These are phyloP conservation scores for Panicum miliaceum DNA, from an alignment of 176 grass and related monocot genomes.

Conservation along the genomic window DNA sequence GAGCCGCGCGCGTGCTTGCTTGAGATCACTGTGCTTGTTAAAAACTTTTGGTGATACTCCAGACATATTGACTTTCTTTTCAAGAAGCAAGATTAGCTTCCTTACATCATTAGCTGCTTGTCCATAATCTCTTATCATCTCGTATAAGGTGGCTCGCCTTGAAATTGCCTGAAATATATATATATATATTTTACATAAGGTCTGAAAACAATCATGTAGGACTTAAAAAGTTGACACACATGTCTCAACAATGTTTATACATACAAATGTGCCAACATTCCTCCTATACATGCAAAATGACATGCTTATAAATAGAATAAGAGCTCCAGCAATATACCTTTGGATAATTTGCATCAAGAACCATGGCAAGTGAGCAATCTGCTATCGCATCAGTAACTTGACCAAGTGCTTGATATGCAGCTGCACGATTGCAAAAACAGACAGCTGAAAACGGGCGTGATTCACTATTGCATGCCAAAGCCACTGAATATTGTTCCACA, in stretches of 20 bases:
- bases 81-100: slow-evolving; percentile 70
- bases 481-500: slow-evolving; percentile 81
- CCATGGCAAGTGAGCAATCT: slow-evolving; percentile 96
- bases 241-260: background rate
- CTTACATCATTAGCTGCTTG: slow-evolving; percentile 84
- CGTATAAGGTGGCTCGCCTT: slow-evolving; percentile 91
- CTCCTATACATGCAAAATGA: slow-evolving; percentile 27
- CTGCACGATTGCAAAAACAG: slow-evolving; percentile 94
- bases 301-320: slow-evolving; percentile 23
- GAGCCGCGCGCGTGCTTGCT: slow-evolving; percentile 61
- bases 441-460: slow-evolving; percentile 82
- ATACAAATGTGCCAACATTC: background rate
- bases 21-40: slow-evolving; percentile 69
- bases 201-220: slow-evolving; percentile 18
- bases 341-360: slow-evolving; percentile 82
- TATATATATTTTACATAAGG: slow-evolving; percentile 41
- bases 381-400: slow-evolving; percentile 97
- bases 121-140: slow-evolving; percentile 87
- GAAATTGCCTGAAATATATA: slow-evolving; percentile 86
- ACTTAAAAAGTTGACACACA: slow-evolving; percentile 7
- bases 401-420: slow-evolving; percentile 89
- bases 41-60: slow-evolving; percentile 54
- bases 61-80: slow-evolving; percentile 57
- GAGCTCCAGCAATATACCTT: slow-evolving; percentile 63
- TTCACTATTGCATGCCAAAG: slow-evolving; percentile 74